phyloP scores from a whole-genome alignment of 495 filamentous ascomycete species.

The Podospora pseudopauciseta region DNA sequence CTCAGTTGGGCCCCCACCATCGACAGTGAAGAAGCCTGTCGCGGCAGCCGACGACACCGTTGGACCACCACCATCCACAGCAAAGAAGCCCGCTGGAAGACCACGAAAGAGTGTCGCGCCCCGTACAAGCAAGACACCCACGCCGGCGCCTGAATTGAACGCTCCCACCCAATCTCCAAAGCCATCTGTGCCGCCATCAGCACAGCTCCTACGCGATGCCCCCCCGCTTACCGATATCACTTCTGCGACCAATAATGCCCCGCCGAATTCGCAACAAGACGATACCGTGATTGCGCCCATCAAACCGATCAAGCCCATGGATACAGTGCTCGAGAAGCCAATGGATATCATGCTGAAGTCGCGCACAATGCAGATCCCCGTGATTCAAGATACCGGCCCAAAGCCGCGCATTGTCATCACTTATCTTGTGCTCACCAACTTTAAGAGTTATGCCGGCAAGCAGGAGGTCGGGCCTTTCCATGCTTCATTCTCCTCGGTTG shows the following conservation, averaged over 20 bases:
- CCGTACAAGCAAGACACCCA: conserved; percentile 40
- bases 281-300: conserved; percentile 44
- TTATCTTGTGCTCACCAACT: conserved; percentile 84
- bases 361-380: conserved; percentile 62
- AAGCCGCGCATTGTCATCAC: conserved; percentile 87
- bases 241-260: conserved; percentile 57
- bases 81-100: conserved; percentile 57
- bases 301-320: conserved; percentile 67
- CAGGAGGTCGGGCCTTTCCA: conserved; percentile 97
- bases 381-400: conserved; percentile 66
- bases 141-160: conserved; percentile 49
- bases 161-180: conserved; percentile 43
- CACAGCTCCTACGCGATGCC: conserved; percentile 48
- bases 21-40: conserved; percentile 57
- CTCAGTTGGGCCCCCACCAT: conserved; percentile 22
- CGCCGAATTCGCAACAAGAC: conserved; percentile 24
- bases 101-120: conserved; percentile 69
- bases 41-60: conserved; percentile 18
- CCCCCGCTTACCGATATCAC: conserved; percentile 82
- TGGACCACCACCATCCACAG: conserved; percentile 41
- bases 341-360: conserved; percentile 95
- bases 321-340: conserved; percentile 75
- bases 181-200: conserved; percentile 41
- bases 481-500: conserved; percentile 96
- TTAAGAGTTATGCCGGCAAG: conserved; percentile 95